Conservation (phyloP, 2,329 filamentous ascomycete genomes). For the Knufia petricola region DNA sequence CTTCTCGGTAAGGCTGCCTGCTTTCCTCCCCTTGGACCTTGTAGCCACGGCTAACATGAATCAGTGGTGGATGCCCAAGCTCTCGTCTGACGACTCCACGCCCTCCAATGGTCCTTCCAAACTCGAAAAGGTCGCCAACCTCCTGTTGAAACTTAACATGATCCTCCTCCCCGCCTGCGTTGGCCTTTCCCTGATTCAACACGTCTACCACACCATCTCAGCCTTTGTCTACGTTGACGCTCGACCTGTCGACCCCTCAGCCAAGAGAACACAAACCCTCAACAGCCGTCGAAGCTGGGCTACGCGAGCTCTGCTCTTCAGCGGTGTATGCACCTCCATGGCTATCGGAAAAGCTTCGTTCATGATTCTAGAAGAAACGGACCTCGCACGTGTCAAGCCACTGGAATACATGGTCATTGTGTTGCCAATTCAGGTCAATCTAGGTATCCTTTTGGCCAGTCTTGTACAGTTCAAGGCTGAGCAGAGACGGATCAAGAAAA, state of each 20-base stretch:
- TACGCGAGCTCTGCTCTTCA: slow-evolving; percentile 16
- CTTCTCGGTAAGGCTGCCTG: slow-evolving; percentile 17
- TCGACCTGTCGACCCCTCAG: slow-evolving; percentile 7
- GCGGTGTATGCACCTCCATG: slow-evolving; percentile 15
- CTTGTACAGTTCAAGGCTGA: slow-evolving; percentile 20
- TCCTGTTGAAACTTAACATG: slow-evolving; percentile 19
- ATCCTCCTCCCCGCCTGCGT: slow-evolving; percentile 19
- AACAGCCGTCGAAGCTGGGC: slow-evolving; percentile 22
- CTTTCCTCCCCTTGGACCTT: not conserved
- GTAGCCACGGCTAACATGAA: not conserved
- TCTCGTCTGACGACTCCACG: slow-evolving; percentile 2
- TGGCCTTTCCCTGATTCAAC: slow-evolving; percentile 13
- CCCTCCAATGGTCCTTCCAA: slow-evolving; percentile 9
- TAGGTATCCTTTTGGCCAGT: slow-evolving; percentile 18
- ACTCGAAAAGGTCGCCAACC: slow-evolving; percentile 11
- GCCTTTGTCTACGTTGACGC: slow-evolving; percentile 20
- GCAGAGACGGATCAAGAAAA: slow-evolving; percentile 15
- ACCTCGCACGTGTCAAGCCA: slow-evolving; percentile 20
- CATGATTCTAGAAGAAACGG: slow-evolving; percentile 16
- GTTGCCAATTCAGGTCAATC: slow-evolving; percentile 20
- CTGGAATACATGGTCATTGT: slow-evolving; percentile 20
- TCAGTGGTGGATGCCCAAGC: slow-evolving; percentile 22
- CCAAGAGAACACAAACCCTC: slow-evolving; percentile 11
- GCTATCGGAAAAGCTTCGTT: slow-evolving; percentile 16
- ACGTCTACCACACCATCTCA: slow-evolving; percentile 16